phyloP scores from a whole-genome alignment of 805 yeast genomes.

The Zygosaccharomyces lentus region DNA sequence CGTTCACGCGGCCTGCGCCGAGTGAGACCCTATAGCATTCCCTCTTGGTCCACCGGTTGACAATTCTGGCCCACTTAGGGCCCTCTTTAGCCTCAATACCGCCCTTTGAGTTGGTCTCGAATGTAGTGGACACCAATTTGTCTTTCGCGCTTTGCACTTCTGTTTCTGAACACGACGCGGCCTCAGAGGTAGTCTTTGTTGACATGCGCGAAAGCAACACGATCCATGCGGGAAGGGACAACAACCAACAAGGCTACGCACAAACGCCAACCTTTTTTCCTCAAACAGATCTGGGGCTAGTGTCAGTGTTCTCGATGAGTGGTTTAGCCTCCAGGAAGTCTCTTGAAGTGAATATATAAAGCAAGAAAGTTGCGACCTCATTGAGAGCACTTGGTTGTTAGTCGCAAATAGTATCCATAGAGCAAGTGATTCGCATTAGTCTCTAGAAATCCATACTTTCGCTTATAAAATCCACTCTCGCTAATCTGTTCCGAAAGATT shows the following conservation, averaged over 20 bases:
- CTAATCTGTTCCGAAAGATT: background rate
- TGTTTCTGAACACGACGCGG: conserved; percentile 1
- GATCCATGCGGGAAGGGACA: background rate
- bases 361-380: background rate
- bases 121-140: background rate
- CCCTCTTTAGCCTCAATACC: background rate
- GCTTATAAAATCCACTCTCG: conserved; percentile 5
- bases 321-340: background rate
- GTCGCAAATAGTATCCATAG: background rate
- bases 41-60: background rate
- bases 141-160: background rate
- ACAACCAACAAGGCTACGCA: background rate
- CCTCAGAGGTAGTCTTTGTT: conserved; percentile 1
- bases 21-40: background rate
- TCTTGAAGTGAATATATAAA: conserved; percentile 1
- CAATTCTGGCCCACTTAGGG: background rate
- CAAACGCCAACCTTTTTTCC: background rate
- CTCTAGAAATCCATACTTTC: conserved; percentile 5
- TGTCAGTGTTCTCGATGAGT: background rate
- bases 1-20: background rate
- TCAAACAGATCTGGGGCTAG: background rate
- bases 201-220: conserved; percentile 2
- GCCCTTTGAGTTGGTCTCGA: background rate
- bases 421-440: conserved; percentile 6
- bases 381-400: background rate